Percentiles rank a stretch among this genome's conserved stretches.
Evolutionary conservation across 345 rosid species (phyloP).

Genomic region (Mallotus nudiflorus): DNA sequence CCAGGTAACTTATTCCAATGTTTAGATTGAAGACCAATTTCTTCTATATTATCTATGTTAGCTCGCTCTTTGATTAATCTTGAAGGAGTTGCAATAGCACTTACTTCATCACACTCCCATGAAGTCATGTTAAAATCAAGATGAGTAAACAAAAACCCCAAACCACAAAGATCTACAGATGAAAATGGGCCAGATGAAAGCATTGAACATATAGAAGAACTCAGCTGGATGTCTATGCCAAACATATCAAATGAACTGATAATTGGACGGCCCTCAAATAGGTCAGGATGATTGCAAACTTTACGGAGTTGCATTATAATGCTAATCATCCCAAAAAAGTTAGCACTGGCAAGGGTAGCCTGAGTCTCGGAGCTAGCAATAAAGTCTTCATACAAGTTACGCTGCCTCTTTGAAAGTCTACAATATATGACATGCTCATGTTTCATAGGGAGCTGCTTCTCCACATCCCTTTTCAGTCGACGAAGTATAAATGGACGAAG

Average conservation of each 20-base stretch:
- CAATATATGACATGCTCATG: slow-evolving; percentile 92
- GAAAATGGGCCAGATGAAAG: slow-evolving; percentile 66
- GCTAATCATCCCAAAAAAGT: slow-evolving; percentile 99
- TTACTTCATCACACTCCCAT: slow-evolving; percentile 86
- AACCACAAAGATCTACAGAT: slow-evolving; percentile 51
- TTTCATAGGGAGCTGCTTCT: slow-evolving; percentile 94
- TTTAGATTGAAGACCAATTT: slow-evolving; percentile 34
- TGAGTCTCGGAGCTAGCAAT: slow-evolving; percentile 99
- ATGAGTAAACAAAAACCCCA: slow-evolving; percentile 83
- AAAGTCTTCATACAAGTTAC: slow-evolving; percentile 97
- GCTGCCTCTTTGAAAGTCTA: slow-evolving; percentile 95
- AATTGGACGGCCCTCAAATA: slow-evolving; percentile 99
- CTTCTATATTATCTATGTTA: slow-evolving; percentile 41
- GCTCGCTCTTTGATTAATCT: slow-evolving; percentile 55
- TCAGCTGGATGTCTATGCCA: slow-evolving; percentile 73
- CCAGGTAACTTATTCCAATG: slow-evolving; percentile 47
- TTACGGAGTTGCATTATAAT: slow-evolving; percentile 99
- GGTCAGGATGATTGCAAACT: slow-evolving; percentile 99
- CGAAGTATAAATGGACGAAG: slow-evolving; percentile 98
- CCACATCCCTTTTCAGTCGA: slow-evolving; percentile 95
- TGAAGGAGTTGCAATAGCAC: slow-evolving; percentile 72
- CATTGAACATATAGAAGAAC: slow-evolving; percentile 70
- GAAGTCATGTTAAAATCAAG: slow-evolving; percentile 76
- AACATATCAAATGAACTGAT: slow-evolving; percentile 94
- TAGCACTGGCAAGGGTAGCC: slow-evolving; percentile 90